These are phyloP conservation scores for Epichloe gansuensis DNA, from an alignment of 2,329 filamentous ascomycete species.

Conservation along the genomic window DNA sequence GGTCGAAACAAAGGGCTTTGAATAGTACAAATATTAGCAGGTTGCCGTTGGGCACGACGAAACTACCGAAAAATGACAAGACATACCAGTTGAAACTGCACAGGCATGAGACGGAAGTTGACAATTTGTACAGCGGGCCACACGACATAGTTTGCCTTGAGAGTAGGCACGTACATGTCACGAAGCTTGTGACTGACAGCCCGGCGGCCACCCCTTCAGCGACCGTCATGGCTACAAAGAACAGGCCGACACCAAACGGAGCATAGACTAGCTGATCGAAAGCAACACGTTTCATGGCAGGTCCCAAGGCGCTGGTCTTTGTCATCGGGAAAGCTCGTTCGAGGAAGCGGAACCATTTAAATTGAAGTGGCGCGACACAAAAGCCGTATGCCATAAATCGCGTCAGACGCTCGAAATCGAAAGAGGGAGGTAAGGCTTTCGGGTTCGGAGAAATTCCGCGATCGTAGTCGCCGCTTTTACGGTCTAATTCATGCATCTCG, in stretches of 20 bases:
- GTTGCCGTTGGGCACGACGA: conserved; percentile 5
- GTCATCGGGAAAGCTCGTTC: conserved; percentile 73
- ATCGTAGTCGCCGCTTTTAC: conserved; percentile 57
- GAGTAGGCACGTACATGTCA: conserved; percentile 84
- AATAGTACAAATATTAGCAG: neutral
- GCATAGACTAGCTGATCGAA: conserved; percentile 92
- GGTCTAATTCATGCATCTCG: conserved; percentile 79
- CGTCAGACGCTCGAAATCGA: conserved; percentile 89
- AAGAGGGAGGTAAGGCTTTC: conserved; percentile 59
- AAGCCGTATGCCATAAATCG: conserved; percentile 98
- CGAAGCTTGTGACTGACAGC: conserved; percentile 75
- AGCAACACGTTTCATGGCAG: conserved; percentile 79
- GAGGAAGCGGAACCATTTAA: conserved; percentile 89
- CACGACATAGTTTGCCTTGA: conserved; percentile 91
- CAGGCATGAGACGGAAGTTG: conserved; percentile 90
- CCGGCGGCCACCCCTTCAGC: conserved; percentile 81
- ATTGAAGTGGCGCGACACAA: conserved; percentile 88
- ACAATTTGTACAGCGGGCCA: conserved; percentile 95
- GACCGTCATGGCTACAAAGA: conserved; percentile 95
- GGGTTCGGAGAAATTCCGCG: conserved; percentile 54
- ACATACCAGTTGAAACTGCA: conserved; percentile 90
- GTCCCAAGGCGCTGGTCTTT: conserved; percentile 59
- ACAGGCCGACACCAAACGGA: conserved; percentile 71
- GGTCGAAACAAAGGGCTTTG: conserved; percentile 85
- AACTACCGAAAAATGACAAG: conserved; percentile 12